phyloP scores from a whole-genome alignment of 495 filamentous ascomycete genomes.

The Rostrohypoxylon terebratum region DNA sequence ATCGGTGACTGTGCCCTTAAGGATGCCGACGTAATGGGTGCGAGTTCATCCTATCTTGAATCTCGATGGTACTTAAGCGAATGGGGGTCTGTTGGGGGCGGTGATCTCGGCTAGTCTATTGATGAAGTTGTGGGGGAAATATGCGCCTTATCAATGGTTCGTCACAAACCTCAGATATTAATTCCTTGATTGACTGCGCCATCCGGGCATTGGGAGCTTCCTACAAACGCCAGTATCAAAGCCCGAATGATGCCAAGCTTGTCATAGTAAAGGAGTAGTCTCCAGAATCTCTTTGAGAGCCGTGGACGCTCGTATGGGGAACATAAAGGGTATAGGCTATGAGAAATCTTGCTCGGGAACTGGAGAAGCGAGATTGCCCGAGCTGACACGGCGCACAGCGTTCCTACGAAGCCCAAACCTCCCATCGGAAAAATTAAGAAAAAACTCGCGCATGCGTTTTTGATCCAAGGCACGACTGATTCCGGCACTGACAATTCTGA shows the following conservation, averaged over 20 bases:
- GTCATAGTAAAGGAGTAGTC: background rate
- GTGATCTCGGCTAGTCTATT: slow-evolving; percentile 44
- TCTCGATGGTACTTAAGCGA: slow-evolving; percentile 35
- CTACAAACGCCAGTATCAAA: slow-evolving; percentile 18
- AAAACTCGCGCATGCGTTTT: slow-evolving; percentile 11
- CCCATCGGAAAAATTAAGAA: slow-evolving; percentile 20
- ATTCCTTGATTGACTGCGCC: slow-evolving; percentile 33
- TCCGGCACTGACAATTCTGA: slow-evolving; percentile 17
- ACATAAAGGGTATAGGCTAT: slow-evolving; percentile 31
- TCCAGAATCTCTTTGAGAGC: slow-evolving; percentile 5
- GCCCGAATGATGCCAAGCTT: slow-evolving; percentile 9
- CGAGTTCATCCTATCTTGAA: slow-evolving; percentile 41
- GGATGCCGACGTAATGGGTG: slow-evolving; percentile 29
- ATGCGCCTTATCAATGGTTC: slow-evolving; percentile 41
- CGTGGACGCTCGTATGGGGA: slow-evolving; percentile 7
- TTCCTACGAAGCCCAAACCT: slow-evolving; percentile 28
- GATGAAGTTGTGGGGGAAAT: slow-evolving; percentile 43
- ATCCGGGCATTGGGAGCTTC: slow-evolving; percentile 13
- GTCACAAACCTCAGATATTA: slow-evolving; percentile 36
- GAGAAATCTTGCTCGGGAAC: slow-evolving; percentile 32
- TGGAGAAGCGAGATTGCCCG: slow-evolving; percentile 30
- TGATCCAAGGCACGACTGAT: slow-evolving; percentile 6
- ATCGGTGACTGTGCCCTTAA: slow-evolving; percentile 21
- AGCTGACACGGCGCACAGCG: slow-evolving; percentile 24
- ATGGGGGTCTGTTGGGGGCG: slow-evolving; percentile 40